Conservation (phyloP, 345 rosid species). For the Jatropha curcas region DNA sequence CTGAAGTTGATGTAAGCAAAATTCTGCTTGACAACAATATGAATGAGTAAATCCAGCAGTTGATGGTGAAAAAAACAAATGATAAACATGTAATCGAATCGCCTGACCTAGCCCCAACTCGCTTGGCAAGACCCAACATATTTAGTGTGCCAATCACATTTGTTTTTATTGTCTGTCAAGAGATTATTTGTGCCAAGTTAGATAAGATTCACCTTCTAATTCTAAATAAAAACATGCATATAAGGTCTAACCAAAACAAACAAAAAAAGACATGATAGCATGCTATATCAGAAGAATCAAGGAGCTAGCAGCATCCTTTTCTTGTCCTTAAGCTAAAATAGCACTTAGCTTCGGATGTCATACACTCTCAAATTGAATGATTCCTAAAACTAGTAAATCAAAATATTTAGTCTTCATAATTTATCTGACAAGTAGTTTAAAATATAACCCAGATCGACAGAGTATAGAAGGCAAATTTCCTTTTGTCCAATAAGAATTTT, state of each 20-base stretch:
- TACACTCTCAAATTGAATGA: background rate
- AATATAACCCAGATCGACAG: background rate
- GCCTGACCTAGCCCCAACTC: constrained; percentile 90
- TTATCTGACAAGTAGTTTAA: background rate
- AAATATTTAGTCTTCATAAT: background rate
- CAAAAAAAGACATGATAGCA: background rate
- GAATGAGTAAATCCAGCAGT: constrained; percentile 11
- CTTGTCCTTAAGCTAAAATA: background rate
- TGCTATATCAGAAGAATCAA: background rate
- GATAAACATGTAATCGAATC: background rate
- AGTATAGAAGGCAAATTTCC: background rate
- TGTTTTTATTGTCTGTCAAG: constrained; percentile 82
- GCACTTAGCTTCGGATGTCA: background rate
- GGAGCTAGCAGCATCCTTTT: background rate
- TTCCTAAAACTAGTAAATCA: background rate
- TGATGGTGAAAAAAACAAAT: background rate
- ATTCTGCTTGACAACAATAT: constrained; percentile 50
- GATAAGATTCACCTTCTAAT: background rate
- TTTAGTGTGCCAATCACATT: constrained; percentile 96
- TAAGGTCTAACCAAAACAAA: background rate
- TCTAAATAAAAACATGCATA: background rate
- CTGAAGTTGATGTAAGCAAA: constrained; percentile 93
- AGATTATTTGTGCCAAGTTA: constrained; percentile 21
- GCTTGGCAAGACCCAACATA: constrained; percentile 98
- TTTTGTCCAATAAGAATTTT: background rate